phyloP scores from a whole-genome alignment of 2,329 filamentous ascomycete genomes.

The Tolypocladium inflatum region DNA sequence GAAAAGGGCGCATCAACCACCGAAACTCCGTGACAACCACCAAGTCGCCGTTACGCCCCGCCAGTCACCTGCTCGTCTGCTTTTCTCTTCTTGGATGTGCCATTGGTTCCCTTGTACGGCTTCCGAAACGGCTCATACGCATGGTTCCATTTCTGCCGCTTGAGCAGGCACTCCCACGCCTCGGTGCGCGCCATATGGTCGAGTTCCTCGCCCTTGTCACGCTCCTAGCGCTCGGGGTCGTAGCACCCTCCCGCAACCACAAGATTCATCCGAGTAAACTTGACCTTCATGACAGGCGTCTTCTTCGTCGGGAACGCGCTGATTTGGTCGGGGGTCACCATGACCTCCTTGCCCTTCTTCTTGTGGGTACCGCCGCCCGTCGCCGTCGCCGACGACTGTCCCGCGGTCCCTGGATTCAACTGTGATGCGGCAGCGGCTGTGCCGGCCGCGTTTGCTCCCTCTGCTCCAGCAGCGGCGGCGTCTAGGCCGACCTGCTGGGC shows the following conservation, averaged over 20 bases:
- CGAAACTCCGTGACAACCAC: background rate
- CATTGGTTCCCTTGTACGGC: background rate
- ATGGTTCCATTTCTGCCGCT: background rate
- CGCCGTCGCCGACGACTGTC: conserved; percentile 15
- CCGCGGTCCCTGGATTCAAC: conserved; percentile 13
- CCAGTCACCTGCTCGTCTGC: background rate
- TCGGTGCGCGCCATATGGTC: background rate
- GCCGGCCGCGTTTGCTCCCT: conserved; percentile 24
- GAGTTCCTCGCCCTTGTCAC: background rate
- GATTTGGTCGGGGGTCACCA: conserved; percentile 88
- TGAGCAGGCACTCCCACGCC: background rate
- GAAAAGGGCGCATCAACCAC: background rate
- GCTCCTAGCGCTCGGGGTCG: conserved; percentile 37
- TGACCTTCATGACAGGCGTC: conserved; percentile 84
- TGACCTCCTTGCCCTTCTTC: conserved; percentile 85
- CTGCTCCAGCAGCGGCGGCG: conserved; percentile 29
- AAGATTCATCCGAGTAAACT: conserved; percentile 92
- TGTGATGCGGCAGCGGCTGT: background rate
- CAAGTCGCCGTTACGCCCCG: background rate
- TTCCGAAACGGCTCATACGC: background rate
- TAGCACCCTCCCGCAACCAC: conserved; percentile 75
- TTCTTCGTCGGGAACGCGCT: conserved; percentile 94
- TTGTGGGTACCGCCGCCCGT: conserved; percentile 31
- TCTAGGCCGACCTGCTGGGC: conserved; percentile 34
- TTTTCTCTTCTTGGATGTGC: background rate